Evolutionary conservation across 257 asterid genomes (phyloP).

Genomic region (Solanum stenotomum): DNA sequence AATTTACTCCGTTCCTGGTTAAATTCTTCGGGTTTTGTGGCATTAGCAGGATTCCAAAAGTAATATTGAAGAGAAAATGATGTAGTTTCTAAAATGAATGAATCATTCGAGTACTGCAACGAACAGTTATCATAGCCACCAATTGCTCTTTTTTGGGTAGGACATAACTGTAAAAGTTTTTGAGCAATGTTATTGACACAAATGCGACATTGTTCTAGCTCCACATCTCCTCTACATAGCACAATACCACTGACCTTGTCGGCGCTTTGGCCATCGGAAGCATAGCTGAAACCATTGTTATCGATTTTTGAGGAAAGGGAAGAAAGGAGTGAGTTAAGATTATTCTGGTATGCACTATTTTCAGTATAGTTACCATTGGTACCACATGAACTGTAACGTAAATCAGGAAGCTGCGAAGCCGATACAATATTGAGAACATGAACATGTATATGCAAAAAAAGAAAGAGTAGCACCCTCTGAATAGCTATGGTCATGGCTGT

Average conservation of each 20-base stretch:
- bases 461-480: background rate
- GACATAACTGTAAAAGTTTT: background rate
- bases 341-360: background rate
- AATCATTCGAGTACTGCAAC: background rate
- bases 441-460: background rate
- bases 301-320: background rate
- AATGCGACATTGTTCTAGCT: background rate
- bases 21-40: background rate
- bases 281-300: background rate
- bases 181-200: background rate
- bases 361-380: background rate
- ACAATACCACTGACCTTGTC: background rate
- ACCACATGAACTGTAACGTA: background rate
- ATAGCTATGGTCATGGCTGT: background rate
- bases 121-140: background rate
- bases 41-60: background rate
- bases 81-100: background rate
- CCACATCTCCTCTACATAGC: conserved; percentile 13
- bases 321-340: background rate
- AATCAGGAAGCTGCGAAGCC: background rate
- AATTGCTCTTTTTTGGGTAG: background rate
- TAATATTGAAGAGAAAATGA: no score
- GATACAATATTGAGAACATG: background rate
- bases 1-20: background rate
- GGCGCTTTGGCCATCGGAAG: background rate